Conservation (phyloP, 495 filamentous ascomycete species). For the Pyrenula massariospora region DNA sequence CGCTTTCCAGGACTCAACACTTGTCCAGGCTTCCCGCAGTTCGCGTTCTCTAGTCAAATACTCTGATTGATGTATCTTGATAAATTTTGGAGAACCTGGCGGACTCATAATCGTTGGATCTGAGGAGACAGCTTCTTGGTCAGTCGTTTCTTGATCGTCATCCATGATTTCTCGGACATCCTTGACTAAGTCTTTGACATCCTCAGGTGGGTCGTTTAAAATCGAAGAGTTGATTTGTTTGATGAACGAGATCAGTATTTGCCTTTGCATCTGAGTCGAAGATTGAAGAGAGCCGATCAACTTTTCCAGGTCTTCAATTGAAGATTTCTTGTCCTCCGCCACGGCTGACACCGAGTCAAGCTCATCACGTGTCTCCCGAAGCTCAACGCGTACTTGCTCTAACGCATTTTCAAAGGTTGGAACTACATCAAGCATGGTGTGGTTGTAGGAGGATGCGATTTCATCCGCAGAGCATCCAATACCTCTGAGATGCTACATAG, state of each 20-base stretch:
- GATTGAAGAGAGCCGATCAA: not conserved
- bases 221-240: not conserved
- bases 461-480: not conserved
- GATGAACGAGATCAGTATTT: not conserved
- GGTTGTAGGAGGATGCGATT: not conserved
- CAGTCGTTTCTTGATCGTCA: not conserved
- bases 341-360: not conserved
- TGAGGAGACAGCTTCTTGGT: not conserved
- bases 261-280: not conserved
- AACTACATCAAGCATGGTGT: not conserved
- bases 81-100: not conserved
- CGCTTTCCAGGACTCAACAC: not conserved
- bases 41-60: not conserved
- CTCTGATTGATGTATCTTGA: not conserved
- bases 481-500: not conserved
- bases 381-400: not conserved
- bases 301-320: not conserved
- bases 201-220: not conserved
- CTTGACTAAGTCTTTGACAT: not conserved
- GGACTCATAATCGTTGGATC: not conserved
- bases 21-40: not conserved
- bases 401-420: not conserved
- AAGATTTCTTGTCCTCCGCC: not conserved
- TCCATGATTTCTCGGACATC: not conserved
- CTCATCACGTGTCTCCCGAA: not conserved